phyloP scores from a whole-genome alignment of 2,329 filamentous ascomycete genomes.

The Scedosporium dehoogii region DNA sequence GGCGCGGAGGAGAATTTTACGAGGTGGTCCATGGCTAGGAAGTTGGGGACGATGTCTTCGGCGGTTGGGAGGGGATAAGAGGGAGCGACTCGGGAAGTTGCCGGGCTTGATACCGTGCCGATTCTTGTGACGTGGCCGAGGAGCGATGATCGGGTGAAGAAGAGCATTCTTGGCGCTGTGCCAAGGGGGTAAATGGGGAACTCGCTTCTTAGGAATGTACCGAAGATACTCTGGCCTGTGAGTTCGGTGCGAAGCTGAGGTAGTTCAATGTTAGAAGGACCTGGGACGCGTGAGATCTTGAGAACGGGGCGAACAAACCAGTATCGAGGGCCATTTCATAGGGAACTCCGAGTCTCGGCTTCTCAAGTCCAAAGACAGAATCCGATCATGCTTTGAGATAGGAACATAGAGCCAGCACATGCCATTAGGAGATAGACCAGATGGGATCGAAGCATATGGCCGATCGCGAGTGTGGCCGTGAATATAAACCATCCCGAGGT shows the following conservation, averaged over 20 bases:
- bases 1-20: background rate
- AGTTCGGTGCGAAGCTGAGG: background rate
- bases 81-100: background rate
- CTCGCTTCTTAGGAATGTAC: background rate
- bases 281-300: background rate
- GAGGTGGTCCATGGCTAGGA: conserved; percentile 1
- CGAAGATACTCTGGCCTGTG: background rate
- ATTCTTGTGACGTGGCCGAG: background rate
- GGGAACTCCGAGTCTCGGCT: background rate
- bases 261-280: background rate
- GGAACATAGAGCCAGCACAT: background rate
- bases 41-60: background rate
- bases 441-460: background rate
- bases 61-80: background rate
- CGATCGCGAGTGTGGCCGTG: background rate
- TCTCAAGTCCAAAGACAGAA: background rate
- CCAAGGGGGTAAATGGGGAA: background rate
- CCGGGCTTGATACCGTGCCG: background rate
- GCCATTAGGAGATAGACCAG: background rate
- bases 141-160: background rate
- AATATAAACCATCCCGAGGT: background rate
- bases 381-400: background rate
- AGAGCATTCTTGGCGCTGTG: background rate
- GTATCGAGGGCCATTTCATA: background rate
- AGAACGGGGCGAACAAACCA: background rate